phyloP scores from a whole-genome alignment of 208 protist genomes.

The Trypanosoma boissoni region DNA sequence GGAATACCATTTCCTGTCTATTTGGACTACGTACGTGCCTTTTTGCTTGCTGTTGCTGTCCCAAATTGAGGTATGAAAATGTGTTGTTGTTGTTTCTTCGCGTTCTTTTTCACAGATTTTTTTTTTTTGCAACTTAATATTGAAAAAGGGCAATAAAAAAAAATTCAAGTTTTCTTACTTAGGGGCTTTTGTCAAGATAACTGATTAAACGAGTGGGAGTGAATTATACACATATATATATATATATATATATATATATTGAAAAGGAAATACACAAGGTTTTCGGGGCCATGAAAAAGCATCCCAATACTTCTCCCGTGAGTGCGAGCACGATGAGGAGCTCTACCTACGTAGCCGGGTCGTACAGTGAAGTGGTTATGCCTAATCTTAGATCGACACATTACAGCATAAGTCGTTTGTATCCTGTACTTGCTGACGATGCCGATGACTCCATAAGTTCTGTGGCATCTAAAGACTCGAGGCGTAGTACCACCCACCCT shows the following conservation, averaged over 20 bases:
- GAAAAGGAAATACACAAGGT: background rate
- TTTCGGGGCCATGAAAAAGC: background rate
- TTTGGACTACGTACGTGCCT: too few relatives aligned
- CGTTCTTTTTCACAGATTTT: conserved; percentile 1
- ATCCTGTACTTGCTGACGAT: conserved; percentile 11
- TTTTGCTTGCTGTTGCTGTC: too few relatives aligned
- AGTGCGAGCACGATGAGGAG: conserved; percentile 15
- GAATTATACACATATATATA: background rate
- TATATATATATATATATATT: background rate
- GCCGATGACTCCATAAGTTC: background rate
- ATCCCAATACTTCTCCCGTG: background rate
- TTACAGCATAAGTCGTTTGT: conserved; percentile 6
- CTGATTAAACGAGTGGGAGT: background rate
- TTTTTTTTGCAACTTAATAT: background rate
- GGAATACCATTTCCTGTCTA: too few relatives aligned
- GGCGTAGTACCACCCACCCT: too few relatives aligned
- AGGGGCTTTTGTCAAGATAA: background rate
- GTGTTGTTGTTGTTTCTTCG: background rate
- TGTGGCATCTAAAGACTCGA: background rate
- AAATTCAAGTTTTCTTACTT: background rate
- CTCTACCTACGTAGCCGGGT: background rate
- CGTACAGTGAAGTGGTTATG: conserved; percentile 12
- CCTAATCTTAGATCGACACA: background rate
- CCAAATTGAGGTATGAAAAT: too few relatives aligned
- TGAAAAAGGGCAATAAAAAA: background rate